Conservation (phyloP, 192 early-diverging fungal genomes). For the Coemansia reversa region DNA sequence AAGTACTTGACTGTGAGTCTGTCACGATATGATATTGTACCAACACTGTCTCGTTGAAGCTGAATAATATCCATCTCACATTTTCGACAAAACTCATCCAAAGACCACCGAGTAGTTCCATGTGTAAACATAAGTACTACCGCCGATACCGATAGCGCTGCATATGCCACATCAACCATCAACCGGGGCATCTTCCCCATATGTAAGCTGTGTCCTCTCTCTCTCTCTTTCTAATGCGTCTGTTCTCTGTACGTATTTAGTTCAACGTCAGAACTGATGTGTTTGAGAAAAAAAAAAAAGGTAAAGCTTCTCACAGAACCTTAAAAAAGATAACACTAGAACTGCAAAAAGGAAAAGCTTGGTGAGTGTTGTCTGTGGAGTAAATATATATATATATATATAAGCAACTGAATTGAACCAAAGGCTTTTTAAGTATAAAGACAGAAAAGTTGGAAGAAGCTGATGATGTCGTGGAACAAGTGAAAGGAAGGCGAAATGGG, state of each 20-base stretch:
- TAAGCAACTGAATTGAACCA: not conserved
- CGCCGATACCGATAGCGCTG: constrained; percentile 30
- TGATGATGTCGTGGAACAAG: not conserved
- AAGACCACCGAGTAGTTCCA: constrained; percentile 26
- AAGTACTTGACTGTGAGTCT: constrained; percentile 45
- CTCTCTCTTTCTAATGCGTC: not conserved
- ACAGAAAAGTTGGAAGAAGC: not conserved
- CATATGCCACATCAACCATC: constrained; percentile 45
- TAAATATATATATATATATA: too few species aligned
- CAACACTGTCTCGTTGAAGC: constrained; percentile 9
- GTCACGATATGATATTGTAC: constrained; percentile 36
- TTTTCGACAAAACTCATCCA: constrained; percentile 49
- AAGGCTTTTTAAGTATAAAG: constrained; percentile 12
- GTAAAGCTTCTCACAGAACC: not conserved
- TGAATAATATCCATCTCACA: constrained; percentile 46
- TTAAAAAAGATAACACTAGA: not conserved
- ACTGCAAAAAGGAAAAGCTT: not conserved
- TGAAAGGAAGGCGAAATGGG: too few species aligned
- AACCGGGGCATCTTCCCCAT: constrained; percentile 23
- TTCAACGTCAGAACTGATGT: not conserved
- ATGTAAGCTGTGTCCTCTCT: not conserved
- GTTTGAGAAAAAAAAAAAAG: not conserved
- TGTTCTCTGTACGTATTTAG: not conserved
- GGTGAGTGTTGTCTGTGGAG: not conserved
- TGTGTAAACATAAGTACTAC: constrained; percentile 35